Evolutionary conservation across 2,329 filamentous ascomycete species (phyloP).

Genomic region (Alternaria incomplexa): DNA sequence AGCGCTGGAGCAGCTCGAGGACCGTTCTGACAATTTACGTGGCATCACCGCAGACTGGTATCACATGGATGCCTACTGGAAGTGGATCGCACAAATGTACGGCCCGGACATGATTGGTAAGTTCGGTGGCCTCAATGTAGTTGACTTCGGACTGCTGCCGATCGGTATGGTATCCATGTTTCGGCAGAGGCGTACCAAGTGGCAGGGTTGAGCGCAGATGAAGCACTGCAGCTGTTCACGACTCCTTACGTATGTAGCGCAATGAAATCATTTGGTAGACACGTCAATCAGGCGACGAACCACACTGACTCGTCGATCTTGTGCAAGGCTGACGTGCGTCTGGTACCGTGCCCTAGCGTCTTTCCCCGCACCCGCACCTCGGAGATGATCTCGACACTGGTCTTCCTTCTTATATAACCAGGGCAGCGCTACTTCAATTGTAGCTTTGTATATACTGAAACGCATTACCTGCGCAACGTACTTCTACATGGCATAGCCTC

Average conservation of each 20-base stretch:
- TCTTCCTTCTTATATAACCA: not conserved
- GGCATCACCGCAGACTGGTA: conserved; percentile 32
- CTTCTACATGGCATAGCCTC: not conserved
- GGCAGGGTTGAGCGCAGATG: conserved; percentile 30
- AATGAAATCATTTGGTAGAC: not conserved
- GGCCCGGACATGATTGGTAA: conserved; percentile 41
- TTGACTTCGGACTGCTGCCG: conserved; percentile 42
- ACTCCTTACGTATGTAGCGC: not conserved
- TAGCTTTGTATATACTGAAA: not conserved
- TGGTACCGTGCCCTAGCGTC: not conserved
- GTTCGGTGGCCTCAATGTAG: conserved; percentile 45
- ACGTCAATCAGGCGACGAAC: not conserved
- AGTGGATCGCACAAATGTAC: conserved; percentile 47
- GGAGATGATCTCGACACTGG: not conserved
- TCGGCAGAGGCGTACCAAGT: conserved; percentile 40
- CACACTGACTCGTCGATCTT: not conserved
- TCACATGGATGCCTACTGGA: conserved; percentile 45
- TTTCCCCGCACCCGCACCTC: conserved; percentile 4
- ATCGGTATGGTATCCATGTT: conserved; percentile 48
- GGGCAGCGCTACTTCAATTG: not conserved
- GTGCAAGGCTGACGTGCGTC: not conserved
- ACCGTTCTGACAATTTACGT: conserved; percentile 23
- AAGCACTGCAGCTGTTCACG: not conserved
- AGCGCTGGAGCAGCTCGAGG: conserved; percentile 26
- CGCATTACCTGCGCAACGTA: not conserved